A percentile compares a stretch with the other conserved stretches of the same genome.
Conservation (phyloP, 257 asterid species). For the Solanum appendiculatum region DNA sequence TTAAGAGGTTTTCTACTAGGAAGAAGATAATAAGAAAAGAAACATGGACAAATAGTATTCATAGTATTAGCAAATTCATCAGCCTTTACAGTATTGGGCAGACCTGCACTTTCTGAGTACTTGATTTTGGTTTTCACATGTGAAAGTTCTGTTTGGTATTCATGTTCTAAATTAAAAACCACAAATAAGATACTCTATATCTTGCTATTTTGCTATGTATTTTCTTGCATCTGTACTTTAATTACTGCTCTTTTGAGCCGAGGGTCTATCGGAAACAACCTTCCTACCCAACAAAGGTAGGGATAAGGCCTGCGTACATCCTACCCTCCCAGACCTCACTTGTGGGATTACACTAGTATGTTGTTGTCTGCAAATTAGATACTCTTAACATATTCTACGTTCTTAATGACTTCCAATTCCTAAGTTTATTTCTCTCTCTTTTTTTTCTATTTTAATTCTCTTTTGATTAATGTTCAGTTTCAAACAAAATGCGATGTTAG, state of each 20-base stretch:
- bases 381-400: neutral
- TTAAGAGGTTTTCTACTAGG: neutral
- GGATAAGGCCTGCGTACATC: no score
- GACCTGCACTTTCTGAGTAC: neutral
- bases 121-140: neutral
- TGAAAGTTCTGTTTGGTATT: neutral
- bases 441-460: neutral
- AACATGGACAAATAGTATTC: neutral
- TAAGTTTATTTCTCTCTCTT: neutral
- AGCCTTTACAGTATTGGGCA: neutral
- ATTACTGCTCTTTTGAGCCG: no score
- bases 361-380: no score
- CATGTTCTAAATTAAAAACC: neutral
- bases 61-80: neutral
- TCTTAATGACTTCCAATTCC: neutral
- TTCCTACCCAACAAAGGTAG: no score
- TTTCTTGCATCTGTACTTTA: no score
- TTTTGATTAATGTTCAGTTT: neutral
- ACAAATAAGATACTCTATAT: neutral
- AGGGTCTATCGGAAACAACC: no score
- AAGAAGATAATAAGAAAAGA: neutral
- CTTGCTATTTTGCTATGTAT: no score
- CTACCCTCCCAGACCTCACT: no score
- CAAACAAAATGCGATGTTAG: neutral
- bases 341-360: no score